Evolutionary conservation across 2,329 filamentous ascomycete genomes (phyloP).

Genomic region (Rutstroemia sydowiana): DNA sequence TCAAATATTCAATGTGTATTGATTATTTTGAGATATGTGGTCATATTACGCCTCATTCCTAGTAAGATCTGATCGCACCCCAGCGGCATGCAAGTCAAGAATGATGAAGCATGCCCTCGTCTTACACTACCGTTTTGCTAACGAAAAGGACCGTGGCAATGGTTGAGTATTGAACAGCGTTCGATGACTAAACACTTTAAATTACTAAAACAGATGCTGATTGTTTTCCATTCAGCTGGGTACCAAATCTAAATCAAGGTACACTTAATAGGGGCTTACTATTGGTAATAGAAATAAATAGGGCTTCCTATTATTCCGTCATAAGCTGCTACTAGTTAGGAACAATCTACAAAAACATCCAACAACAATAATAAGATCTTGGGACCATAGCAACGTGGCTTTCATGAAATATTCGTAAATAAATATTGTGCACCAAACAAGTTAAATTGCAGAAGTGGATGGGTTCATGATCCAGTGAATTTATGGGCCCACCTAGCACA

Average conservation of each 20-base stretch:
- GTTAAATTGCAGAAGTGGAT: too few species aligned
- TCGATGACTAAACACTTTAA: background rate
- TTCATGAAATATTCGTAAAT: background rate
- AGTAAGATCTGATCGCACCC: conserved; percentile 6
- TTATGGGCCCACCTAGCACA: background rate
- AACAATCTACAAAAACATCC: background rate
- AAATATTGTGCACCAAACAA: background rate
- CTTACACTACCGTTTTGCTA: conserved; percentile 1
- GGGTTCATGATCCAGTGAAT: background rate
- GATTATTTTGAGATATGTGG: background rate
- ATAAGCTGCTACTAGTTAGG: background rate
- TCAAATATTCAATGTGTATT: background rate
- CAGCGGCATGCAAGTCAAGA: background rate
- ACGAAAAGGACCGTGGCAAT: background rate
- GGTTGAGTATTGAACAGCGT: background rate
- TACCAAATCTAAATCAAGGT: background rate
- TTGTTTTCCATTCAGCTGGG: background rate
- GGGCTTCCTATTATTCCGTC: background rate
- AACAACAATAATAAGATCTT: background rate
- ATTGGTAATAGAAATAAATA: background rate
- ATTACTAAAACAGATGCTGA: background rate
- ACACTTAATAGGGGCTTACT: background rate
- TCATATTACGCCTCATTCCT: conserved; percentile 2
- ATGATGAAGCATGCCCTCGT: conserved; percentile 3
- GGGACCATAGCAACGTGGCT: conserved; percentile 6